phyloP scores from a whole-genome alignment of 2,329 filamentous ascomycete genomes.

The Seiridium unicorne region DNA sequence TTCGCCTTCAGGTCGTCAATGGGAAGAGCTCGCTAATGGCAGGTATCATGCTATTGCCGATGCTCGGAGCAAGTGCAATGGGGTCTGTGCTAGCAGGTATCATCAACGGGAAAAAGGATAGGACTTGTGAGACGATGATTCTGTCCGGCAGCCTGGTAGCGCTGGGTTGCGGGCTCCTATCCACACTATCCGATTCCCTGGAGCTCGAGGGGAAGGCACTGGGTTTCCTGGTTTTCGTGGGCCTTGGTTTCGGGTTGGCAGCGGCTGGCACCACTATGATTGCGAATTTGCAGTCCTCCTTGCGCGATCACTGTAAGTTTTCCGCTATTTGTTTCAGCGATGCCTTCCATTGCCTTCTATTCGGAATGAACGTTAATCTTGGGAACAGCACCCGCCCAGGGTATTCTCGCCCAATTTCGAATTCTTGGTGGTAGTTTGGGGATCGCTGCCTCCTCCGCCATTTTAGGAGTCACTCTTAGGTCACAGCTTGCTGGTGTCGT shows the following conservation, averaged over 20 bases:
- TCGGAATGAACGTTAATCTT: constrained; percentile 12
- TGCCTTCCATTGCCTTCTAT: neutral
- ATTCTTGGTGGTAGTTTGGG: constrained; percentile 54
- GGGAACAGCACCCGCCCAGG: constrained; percentile 46
- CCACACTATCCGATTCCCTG: constrained; percentile 31
- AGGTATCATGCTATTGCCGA: constrained; percentile 51
- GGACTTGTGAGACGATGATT: constrained; percentile 41
- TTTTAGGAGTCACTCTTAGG: constrained; percentile 34
- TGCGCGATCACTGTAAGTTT: constrained; percentile 43
- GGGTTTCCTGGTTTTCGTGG: constrained; percentile 50
- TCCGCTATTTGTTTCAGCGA: neutral
- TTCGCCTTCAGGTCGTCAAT: constrained; percentile 50
- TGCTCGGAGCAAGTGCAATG: constrained; percentile 46
- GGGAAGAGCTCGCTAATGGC: constrained; percentile 42
- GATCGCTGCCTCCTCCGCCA: constrained; percentile 50
- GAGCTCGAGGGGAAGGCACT: constrained; percentile 43
- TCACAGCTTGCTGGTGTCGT: constrained; percentile 26
- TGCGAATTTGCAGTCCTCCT: constrained; percentile 37
- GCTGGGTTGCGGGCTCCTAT: constrained; percentile 46
- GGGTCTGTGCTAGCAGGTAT: constrained; percentile 42
- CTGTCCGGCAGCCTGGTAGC: constrained; percentile 40
- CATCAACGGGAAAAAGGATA: constrained; percentile 39
- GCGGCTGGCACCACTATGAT: constrained; percentile 47
- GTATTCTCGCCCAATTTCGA: constrained; percentile 49
- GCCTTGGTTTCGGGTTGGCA: constrained; percentile 50